phyloP scores from a whole-genome alignment of 1,284 basidiomycete species.

The Ustilago tritici region DNA sequence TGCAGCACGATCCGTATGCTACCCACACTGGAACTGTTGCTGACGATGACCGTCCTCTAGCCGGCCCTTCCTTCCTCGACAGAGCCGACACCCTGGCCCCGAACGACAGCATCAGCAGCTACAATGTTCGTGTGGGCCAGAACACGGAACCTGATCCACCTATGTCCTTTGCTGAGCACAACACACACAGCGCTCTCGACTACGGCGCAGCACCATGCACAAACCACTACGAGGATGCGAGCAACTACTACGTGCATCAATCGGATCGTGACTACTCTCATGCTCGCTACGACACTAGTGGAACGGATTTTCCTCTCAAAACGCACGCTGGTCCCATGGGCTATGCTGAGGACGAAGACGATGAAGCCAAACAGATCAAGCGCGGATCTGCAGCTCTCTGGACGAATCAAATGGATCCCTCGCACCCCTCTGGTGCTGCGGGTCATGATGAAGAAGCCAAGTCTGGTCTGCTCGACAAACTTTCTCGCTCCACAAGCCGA shows the following conservation, averaged over 20 bases:
- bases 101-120: slow-evolving; percentile 54
- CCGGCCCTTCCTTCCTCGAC: slow-evolving; percentile 23
- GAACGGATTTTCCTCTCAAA: slow-evolving; percentile 52
- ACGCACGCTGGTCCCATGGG: slow-evolving; percentile 56
- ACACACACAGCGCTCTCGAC: slow-evolving; percentile 10
- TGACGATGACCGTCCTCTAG: slow-evolving; percentile 25
- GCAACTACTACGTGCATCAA: slow-evolving; percentile 19
- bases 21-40: neutral
- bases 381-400: slow-evolving; percentile 38
- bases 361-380: slow-evolving; percentile 58
- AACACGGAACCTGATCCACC: slow-evolving; percentile 28
- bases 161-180: slow-evolving; percentile 5
- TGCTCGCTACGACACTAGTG: slow-evolving; percentile 37
- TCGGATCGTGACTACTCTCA: slow-evolving; percentile 19
- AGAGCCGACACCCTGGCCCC: slow-evolving; percentile 52
- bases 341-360: slow-evolving; percentile 65
- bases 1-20: slow-evolving; percentile 44
- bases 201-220: slow-evolving; percentile 8
- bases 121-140: slow-evolving; percentile 47
- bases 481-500: slow-evolving; percentile 20
- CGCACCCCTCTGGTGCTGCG: neutral
- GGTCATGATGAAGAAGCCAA: slow-evolving; percentile 40
- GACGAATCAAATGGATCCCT: slow-evolving; percentile 34
- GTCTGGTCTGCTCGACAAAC: slow-evolving; percentile 38
- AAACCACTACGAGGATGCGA: slow-evolving; percentile 22